Evolutionary conservation across 1,139 yeast genomes (phyloP).

Genomic region (Casaregolazyma suthepensis): DNA sequence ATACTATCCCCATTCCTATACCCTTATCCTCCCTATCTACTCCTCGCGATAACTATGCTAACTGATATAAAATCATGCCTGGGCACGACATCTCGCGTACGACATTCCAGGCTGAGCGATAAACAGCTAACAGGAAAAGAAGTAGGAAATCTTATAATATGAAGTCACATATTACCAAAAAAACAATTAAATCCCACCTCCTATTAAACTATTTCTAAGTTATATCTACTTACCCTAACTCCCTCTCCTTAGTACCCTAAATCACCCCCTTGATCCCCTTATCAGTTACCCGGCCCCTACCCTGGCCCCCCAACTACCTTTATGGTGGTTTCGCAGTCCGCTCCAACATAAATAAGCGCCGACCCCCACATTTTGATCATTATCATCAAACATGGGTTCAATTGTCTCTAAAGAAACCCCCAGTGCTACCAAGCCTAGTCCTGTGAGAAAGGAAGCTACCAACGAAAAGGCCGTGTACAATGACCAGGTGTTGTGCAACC

Average conservation of each 20-base stretch:
- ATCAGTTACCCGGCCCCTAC: neutral
- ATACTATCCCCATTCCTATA: too few relatives aligned
- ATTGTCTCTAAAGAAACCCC: constrained; percentile 11
- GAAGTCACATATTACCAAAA: too few relatives aligned
- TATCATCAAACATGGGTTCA: constrained; percentile 11
- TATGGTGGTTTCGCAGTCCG: neutral
- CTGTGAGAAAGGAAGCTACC: neutral
- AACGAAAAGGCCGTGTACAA: constrained; percentile 8
- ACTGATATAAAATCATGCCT: neutral
- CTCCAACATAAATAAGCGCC: neutral
- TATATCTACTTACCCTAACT: neutral
- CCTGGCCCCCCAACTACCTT: neutral
- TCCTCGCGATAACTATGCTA: neutral
- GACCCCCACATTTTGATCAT: neutral
- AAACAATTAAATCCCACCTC: too few relatives aligned
- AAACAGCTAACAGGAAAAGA: too few relatives aligned
- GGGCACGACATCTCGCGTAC: neutral
- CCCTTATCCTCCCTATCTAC: neutral
- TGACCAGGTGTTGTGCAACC: constrained; percentile 16
- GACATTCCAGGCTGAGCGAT: too few relatives aligned
- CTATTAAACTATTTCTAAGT: too few relatives aligned
- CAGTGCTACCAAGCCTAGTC: neutral
- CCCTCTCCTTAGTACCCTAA: neutral
- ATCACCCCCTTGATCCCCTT: neutral
- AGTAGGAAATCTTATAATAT: too few relatives aligned